Conservation (phyloP, 2,329 filamentous ascomycete species). For the Reticulascus tulasneorum region DNA sequence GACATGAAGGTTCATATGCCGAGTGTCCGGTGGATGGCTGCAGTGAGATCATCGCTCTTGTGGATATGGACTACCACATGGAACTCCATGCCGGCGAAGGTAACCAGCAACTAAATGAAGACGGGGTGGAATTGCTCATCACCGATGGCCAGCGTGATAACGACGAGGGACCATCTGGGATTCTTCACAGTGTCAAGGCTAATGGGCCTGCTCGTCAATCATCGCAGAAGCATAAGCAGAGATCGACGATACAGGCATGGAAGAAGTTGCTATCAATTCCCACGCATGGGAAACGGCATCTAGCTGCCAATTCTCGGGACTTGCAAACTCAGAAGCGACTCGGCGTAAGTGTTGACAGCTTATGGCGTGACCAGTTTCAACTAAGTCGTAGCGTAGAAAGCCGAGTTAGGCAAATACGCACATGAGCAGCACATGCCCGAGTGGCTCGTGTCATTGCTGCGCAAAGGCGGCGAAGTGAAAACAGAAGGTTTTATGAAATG, state of each 20-base stretch:
- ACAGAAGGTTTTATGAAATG: constrained; percentile 39
- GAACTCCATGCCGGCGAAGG: constrained; percentile 54
- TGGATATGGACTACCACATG: constrained; percentile 55
- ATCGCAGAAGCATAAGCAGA: constrained; percentile 15
- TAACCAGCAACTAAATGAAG: constrained; percentile 29
- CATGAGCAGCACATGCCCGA: constrained; percentile 71
- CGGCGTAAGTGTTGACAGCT: constrained; percentile 4
- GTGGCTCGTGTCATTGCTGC: constrained; percentile 61
- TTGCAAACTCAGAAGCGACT: constrained; percentile 4
- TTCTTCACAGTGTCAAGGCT: too few relatives aligned
- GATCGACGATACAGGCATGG: constrained; percentile 23
- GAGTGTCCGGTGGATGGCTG: constrained; percentile 42
- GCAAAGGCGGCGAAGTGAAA: constrained; percentile 52
- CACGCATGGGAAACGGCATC: too few relatives aligned
- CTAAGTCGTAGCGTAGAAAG: constrained; percentile 45
- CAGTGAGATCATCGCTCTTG: constrained; percentile 47
- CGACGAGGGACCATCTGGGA: too few relatives aligned
- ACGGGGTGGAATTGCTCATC: constrained; percentile 1
- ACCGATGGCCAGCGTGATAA: constrained; percentile 6
- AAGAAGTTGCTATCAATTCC: constrained; percentile 19
- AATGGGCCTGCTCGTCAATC: too few relatives aligned
- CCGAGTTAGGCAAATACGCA: constrained; percentile 68
- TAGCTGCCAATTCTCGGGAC: neutral
- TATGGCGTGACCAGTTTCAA: too few relatives aligned
- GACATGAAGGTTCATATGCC: constrained; percentile 31